Evolutionary conservation across 257 asterid species (phyloP).

Genomic region (Nicotiana sylvestris): DNA sequence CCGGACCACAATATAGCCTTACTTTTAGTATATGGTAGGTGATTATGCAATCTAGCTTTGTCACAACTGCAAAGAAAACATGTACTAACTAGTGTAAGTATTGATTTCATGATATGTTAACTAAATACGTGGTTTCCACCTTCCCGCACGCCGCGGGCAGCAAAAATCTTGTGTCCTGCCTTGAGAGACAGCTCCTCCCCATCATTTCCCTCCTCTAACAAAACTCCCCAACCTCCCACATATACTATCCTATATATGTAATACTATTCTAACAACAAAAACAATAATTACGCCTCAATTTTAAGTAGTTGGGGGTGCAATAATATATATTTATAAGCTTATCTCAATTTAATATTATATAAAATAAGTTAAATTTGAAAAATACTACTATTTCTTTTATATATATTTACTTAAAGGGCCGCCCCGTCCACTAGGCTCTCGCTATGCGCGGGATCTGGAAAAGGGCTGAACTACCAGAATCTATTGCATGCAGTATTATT

Average conservation of each 20-base stretch:
- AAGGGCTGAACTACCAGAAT: no score
- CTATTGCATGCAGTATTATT: no score
- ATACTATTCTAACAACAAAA: neutral
- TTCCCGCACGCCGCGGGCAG: constrained; percentile 53
- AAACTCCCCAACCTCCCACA: neutral
- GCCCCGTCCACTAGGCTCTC: no score
- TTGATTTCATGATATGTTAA: constrained; percentile 28
- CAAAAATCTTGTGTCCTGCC: constrained; percentile 65
- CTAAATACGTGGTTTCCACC: constrained; percentile 40
- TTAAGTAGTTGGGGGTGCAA: neutral
- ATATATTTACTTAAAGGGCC: neutral
- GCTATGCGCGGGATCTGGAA: no score
- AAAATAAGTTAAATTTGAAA: neutral
- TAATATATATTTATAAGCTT: neutral
- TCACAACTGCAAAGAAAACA: neutral
- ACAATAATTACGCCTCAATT: neutral
- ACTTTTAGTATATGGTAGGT: neutral
- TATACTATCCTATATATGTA: no score
- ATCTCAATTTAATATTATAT: neutral
- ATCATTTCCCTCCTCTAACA: constrained; percentile 1
- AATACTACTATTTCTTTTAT: neutral
- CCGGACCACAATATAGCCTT: no score
- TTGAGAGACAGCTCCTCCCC: constrained; percentile 25
- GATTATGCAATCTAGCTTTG: neutral
- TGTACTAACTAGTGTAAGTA: neutral